Evolutionary conservation across 2,329 filamentous ascomycete genomes (phyloP), one percentile per base, ranked within the genome.

Genomic region (Diaporthe sp.): DNA sequence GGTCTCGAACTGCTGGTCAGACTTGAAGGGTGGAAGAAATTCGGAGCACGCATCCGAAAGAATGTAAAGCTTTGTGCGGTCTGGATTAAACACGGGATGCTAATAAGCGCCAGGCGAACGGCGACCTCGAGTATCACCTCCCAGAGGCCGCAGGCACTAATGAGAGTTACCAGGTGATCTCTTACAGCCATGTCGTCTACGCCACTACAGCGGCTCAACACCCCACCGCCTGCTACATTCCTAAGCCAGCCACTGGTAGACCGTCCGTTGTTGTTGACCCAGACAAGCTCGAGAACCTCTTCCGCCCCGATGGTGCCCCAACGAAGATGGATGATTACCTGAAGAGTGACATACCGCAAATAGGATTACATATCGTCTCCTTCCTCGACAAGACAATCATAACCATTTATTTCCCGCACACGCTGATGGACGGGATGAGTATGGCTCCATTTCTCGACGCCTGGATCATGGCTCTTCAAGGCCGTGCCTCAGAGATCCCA

Each of bases 381-480:
- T 87, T 88, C 77, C 79, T 77, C 5, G 83, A 88, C 75, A 81
- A 81, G 3, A 89, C 87, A 0, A 78, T 87, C 0, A 78, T 88
- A 3, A 81, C 81, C 0, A 61, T 88, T 0, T 80, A 82, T 55
- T 87, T 82, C 80, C 80, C 83, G 6, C 87, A 88, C 37, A 82
- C 83, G 0, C 75, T 86, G 0, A 81, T 83, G 71, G 87, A 88
- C 76, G 84, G 82, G 1, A 81, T 86, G 75, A 86, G 83, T 1
- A 80, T 81, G 67, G 76, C 80, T 19, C 82, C 80, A 1, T 77
- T 88, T 7, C 72, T 87, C 0, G 77, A 83, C 3, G 83, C 80
- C 19, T 88, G 86, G 87, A 81, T 79, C 0, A 73, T 83, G 1
- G 81, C 85, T 6, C 76, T 88, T 6, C 76, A 80, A 13, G 84